Conservation (phyloP, 139 green algal species). For the Coccomyxa sp. region DNA sequence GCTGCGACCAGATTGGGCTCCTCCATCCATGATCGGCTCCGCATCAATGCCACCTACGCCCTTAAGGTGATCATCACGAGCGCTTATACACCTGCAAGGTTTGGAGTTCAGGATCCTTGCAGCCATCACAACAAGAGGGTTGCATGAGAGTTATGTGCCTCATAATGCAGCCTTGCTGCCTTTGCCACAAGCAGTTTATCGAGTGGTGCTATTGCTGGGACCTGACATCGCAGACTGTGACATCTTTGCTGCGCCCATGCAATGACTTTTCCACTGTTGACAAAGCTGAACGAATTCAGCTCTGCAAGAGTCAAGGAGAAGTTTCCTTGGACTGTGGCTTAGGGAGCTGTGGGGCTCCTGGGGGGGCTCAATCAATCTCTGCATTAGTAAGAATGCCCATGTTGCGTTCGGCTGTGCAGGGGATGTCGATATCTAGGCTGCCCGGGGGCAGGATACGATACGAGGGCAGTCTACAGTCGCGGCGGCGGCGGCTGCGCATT, state of each 20-base stretch:
- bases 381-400: constrained; percentile 11
- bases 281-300: too few species aligned
- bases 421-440: not conserved
- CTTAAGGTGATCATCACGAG: constrained; percentile 6
- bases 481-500: constrained; percentile 5
- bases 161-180: not conserved
- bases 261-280: too few species aligned
- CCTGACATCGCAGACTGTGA: constrained; percentile 8
- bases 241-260: too few species aligned
- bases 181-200: not conserved
- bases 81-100: not conserved
- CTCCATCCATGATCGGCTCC: constrained; percentile 42
- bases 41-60: constrained; percentile 49
- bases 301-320: too few species aligned
- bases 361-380: not conserved
- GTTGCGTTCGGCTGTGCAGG: not conserved
- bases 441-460: not conserved
- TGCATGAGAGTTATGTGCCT: not conserved
- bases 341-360: not conserved
- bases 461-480: constrained; percentile 10
- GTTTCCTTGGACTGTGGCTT: not conserved
- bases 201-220: constrained; percentile 4
- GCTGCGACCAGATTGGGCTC: constrained; percentile 32
- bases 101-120: not conserved
- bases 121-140: not conserved